phyloP scores from a whole-genome alignment of 2,329 filamentous ascomycete genomes.

The Trichoderma guizhouense region DNA sequence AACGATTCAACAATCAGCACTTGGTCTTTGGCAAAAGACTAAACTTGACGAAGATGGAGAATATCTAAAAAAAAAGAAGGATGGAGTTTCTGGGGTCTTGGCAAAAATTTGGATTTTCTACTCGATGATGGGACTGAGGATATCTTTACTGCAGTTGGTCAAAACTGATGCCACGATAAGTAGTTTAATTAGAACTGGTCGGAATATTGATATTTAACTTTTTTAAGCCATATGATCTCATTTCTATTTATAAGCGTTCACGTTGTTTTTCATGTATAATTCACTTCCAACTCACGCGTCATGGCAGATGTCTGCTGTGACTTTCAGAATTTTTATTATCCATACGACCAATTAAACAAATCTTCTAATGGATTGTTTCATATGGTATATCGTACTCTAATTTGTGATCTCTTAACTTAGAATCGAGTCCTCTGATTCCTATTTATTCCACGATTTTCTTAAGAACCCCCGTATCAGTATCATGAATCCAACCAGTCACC shows the following conservation, averaged over 20 bases:
- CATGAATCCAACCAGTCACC: slow-evolving; percentile 1
- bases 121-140: background rate
- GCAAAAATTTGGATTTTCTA: background rate
- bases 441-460: background rate
- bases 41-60: background rate
- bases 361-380: background rate
- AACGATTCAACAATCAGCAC: background rate
- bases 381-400: background rate
- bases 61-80: background rate
- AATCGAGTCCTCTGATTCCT: background rate
- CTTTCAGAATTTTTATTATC: too few relatives aligned
- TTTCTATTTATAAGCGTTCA: background rate
- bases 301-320: too few relatives aligned
- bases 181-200: background rate
- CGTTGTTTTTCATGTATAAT: too few relatives aligned
- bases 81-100: background rate
- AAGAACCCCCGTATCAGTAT: background rate
- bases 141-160: background rate
- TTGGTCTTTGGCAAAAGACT: background rate
- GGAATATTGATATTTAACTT: background rate
- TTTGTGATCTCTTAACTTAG: background rate
- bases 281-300: too few relatives aligned
- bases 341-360: background rate
- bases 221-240: background rate
- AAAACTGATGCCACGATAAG: background rate